Percentiles rank a stretch among this genome's conserved stretches.
Evolutionary conservation across 75 land plant genomes (phyloP).

Genomic region (Cryptomeria japonica): DNA sequence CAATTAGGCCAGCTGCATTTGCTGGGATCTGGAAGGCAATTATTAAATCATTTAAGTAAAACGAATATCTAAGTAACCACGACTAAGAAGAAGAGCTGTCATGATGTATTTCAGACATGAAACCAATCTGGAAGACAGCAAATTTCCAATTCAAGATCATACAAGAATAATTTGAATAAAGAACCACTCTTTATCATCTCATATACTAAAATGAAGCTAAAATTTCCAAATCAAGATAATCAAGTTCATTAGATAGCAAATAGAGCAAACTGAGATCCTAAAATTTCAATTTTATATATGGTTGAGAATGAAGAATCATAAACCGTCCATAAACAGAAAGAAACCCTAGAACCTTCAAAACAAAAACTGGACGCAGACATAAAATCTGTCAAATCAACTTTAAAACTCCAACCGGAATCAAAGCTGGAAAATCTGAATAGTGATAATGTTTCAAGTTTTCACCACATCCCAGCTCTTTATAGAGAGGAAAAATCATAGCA

Average conservation of each 20-base stretch:
- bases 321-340: not conserved
- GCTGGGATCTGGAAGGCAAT: constrained; percentile 40
- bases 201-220: not conserved
- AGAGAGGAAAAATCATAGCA: not conserved
- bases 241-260: not conserved
- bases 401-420: not conserved
- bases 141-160: not conserved
- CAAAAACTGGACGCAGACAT: not conserved
- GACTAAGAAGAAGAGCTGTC: not conserved
- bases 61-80: not conserved
- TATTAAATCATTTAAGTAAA: not conserved
- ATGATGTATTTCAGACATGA: not conserved
- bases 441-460: not conserved
- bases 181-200: not conserved
- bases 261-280: not conserved
- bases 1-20: constrained; percentile 41
- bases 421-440: not conserved
- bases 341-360: not conserved
- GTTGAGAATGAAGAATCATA: not conserved
- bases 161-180: not conserved
- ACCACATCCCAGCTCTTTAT: not conserved
- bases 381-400: not conserved
- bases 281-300: not conserved
- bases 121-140: not conserved
- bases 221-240: no score